A percentile compares a stretch with the other conserved stretches of the same genome.
Evolutionary conservation across 2,329 filamentous ascomycete species (phyloP).

Genomic region (Coniochaeta hoffmannii): DNA sequence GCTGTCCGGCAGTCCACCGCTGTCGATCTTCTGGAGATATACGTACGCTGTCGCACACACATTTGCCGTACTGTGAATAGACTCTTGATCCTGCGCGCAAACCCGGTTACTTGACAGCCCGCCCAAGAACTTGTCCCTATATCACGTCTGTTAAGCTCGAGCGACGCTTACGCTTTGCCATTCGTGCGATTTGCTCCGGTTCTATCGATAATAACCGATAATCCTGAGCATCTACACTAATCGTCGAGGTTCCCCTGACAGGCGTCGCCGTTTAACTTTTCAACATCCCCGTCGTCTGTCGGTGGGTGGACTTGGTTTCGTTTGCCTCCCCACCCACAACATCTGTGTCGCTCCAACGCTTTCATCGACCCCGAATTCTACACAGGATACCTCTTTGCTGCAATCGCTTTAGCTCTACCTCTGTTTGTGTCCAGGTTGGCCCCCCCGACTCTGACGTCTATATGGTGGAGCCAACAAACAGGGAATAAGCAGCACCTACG

Average conservation of each 20-base stretch:
- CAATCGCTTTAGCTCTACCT: neutral
- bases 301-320: neutral
- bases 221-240: neutral
- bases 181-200: neutral
- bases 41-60: neutral
- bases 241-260: slow-evolving; percentile 3
- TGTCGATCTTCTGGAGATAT: neutral
- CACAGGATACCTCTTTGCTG: neutral
- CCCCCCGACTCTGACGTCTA: neutral
- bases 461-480: slow-evolving; percentile 7
- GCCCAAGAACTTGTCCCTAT: neutral
- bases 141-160: neutral
- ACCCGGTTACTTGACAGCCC: neutral
- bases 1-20: neutral
- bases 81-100: neutral
- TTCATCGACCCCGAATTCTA: neutral
- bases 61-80: neutral
- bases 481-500: neutral
- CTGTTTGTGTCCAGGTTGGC: neutral
- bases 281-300: neutral
- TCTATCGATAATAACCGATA: neutral
- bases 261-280: neutral
- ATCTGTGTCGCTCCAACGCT: neutral
- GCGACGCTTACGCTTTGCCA: neutral
- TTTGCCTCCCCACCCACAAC: neutral